These are phyloP conservation scores for Cokeromyces recurvatus DNA, from an alignment of 371 early-diverging fungal genomes.

Conservation along the genomic window DNA sequence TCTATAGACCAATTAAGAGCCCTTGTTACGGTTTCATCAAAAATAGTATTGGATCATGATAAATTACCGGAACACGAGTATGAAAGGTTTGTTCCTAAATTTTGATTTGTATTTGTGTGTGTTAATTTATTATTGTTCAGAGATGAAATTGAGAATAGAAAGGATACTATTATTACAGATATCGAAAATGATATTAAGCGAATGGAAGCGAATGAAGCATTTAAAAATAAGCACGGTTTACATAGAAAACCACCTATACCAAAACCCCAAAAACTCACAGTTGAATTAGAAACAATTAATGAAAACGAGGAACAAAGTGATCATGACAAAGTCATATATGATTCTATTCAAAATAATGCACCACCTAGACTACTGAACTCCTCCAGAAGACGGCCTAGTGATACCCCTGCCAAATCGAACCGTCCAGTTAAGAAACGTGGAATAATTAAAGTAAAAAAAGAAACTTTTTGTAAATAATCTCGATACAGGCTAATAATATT, in stretches of 20 bases:
- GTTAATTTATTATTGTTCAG: too few species aligned
- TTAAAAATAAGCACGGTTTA: constrained; percentile 39
- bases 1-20: constrained; percentile 23
- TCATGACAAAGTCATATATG: not conserved
- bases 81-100: constrained; percentile 6
- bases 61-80: not conserved
- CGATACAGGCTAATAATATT: too few species aligned
- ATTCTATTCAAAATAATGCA: constrained; percentile 1
- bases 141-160: constrained; percentile 26
- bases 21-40: constrained; percentile 11
- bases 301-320: constrained; percentile 1
- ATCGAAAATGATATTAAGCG: constrained; percentile 23
- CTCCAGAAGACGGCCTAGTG: not conserved
- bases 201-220: constrained; percentile 24
- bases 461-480: too few species aligned
- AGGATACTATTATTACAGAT: constrained; percentile 18
- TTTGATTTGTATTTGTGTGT: too few species aligned
- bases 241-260: constrained; percentile 30
- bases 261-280: constrained; percentile 14
- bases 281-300: constrained; percentile 6
- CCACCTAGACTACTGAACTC: not conserved
- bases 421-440: too few species aligned
- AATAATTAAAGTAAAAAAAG: too few species aligned
- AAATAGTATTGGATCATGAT: not conserved
- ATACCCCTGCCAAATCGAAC: not conserved